Evolutionary conservation across 306 rosid genomes (phyloP).

Genomic region (Boehmeria nivea): DNA sequence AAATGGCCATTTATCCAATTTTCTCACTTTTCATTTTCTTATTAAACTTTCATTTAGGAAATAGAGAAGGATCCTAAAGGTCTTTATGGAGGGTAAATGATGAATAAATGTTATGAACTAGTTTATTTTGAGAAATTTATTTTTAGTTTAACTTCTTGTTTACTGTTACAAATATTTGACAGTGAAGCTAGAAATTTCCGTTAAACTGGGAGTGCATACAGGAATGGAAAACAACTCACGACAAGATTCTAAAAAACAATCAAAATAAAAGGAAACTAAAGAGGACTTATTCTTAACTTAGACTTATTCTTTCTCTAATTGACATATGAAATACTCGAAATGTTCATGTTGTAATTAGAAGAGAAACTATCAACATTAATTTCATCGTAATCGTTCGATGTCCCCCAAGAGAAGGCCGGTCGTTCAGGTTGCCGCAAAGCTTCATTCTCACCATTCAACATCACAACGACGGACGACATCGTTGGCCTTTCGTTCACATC

Average conservation of each 20-base stretch:
- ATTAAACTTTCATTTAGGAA: too few relatives aligned
- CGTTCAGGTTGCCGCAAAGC: slow-evolving; percentile 17
- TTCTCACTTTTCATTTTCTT: too few relatives aligned
- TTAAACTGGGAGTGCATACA: not conserved
- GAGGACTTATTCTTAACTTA: too few relatives aligned
- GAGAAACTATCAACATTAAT: not conserved
- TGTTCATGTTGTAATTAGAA: not conserved
- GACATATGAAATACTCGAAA: slow-evolving; percentile 3
- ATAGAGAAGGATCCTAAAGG: too few relatives aligned
- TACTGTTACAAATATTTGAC: too few relatives aligned
- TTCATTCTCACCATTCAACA: slow-evolving; percentile 16
- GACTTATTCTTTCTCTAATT: not conserved
- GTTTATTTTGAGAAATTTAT: too few relatives aligned
- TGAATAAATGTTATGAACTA: too few relatives aligned
- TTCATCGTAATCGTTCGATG: not conserved
- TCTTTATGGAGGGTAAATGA: too few relatives aligned
- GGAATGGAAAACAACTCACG: too few relatives aligned
- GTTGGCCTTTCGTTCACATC: slow-evolving; percentile 25
- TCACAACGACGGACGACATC: slow-evolving; percentile 19
- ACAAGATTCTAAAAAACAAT: not conserved
- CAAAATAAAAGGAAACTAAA: not conserved
- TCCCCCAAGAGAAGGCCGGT: slow-evolving; percentile 6
- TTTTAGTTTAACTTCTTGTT: too few relatives aligned
- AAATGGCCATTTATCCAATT: too few relatives aligned
- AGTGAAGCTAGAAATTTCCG: too few relatives aligned